Conservation (phyloP, 176 grass and related monocot species). For the Avena sativa region DNA sequence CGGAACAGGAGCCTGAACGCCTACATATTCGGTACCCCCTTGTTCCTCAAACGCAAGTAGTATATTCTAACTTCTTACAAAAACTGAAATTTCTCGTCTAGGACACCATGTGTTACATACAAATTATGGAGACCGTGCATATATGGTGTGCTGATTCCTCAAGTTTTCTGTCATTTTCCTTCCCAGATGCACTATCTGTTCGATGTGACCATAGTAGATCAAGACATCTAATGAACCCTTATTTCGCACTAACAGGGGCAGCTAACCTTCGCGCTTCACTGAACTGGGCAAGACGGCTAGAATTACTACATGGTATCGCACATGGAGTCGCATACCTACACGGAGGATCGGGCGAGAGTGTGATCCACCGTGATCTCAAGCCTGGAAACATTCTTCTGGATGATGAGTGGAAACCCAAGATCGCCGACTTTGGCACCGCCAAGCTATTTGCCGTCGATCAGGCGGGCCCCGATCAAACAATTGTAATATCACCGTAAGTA, state of each 20-base stretch:
- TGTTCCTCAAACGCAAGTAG: neutral
- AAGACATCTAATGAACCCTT: neutral
- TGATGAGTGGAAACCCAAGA: constrained; percentile 38
- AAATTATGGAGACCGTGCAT: neutral
- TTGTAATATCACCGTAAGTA: constrained; percentile 29
- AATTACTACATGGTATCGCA: constrained; percentile 16
- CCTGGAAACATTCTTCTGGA: constrained; percentile 39
- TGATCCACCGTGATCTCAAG: constrained; percentile 50
- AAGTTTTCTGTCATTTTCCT: neutral
- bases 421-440: constrained; percentile 34
- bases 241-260: neutral
- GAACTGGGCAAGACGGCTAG: constrained; percentile 25
- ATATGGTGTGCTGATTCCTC: neutral
- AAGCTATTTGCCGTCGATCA: neutral
- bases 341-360: constrained; percentile 24
- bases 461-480: neutral
- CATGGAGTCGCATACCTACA: constrained; percentile 45
- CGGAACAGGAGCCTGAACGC: constrained; percentile 7
- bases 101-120: neutral
- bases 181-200: neutral
- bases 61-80: neutral
- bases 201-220: neutral
- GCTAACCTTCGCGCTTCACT: neutral
- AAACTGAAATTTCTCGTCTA: neutral
- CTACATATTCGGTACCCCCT: constrained; percentile 43